A percentile compares a stretch with the other conserved stretches of the same genome.
Evolutionary conservation across 768 basidiomycete genomes (phyloP).

Genomic region (Calocybe cyanea): DNA sequence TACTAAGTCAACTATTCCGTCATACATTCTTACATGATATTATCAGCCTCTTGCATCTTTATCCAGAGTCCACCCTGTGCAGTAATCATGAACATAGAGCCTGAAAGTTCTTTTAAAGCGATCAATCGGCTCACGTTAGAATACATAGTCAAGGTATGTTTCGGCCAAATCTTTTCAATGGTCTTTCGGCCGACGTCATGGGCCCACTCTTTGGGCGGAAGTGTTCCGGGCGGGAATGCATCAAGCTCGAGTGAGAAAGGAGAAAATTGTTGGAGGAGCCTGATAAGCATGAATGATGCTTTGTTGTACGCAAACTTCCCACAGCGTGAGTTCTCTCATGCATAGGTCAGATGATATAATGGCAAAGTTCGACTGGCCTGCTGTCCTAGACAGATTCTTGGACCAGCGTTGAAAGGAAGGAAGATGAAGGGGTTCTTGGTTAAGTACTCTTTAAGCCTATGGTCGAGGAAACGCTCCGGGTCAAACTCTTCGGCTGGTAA

Average conservation of each 20-base stretch:
- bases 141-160: too few relatives aligned
- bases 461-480: constrained; percentile 68
- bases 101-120: neutral
- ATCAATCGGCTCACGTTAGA: constrained; percentile 40
- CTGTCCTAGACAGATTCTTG: constrained; percentile 59
- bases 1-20: too few relatives aligned
- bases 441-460: constrained; percentile 57
- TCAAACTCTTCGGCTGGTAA: constrained; percentile 59
- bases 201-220: too few relatives aligned
- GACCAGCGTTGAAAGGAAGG: constrained; percentile 61
- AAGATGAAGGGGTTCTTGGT: constrained; percentile 67
- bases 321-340: neutral
- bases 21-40: too few relatives aligned
- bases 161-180: too few relatives aligned
- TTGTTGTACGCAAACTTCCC: constrained; percentile 54
- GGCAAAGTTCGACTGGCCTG: constrained; percentile 33
- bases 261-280: constrained; percentile 57
- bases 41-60: constrained; percentile 39
- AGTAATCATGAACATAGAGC: neutral
- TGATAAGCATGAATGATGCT: constrained; percentile 61
- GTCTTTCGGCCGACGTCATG: too few relatives aligned
- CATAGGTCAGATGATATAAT: too few relatives aligned
- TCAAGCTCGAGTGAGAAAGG: constrained; percentile 47
- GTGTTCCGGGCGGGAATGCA: too few relatives aligned
- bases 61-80: constrained; percentile 52